Conservation (phyloP, 306 rosid species). For the Ceratonia siliqua region DNA sequence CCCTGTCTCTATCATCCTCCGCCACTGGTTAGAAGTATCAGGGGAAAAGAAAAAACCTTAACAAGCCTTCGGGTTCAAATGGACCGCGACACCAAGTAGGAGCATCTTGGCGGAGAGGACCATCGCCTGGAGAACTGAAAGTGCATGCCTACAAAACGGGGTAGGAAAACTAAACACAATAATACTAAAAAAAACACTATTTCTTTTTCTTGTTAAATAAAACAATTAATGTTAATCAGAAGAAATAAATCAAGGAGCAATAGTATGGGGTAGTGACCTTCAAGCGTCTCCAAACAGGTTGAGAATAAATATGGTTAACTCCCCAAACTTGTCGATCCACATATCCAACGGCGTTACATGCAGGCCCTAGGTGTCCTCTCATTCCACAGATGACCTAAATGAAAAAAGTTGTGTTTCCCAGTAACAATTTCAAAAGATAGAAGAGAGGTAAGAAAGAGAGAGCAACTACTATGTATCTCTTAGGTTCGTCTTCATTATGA, state of each 20-base stretch:
- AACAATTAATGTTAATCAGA: too few relatives aligned
- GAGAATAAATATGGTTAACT: constrained; percentile 58
- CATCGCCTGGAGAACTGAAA: constrained; percentile 44
- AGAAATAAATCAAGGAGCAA: neutral
- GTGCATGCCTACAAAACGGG: constrained; percentile 55
- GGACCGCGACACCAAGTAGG: constrained; percentile 72
- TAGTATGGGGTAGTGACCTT: constrained; percentile 46
- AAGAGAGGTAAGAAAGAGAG: neutral
- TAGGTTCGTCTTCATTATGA: neutral
- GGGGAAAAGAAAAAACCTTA: constrained; percentile 48
- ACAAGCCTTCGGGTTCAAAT: constrained; percentile 75
- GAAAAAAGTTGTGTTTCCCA: neutral
- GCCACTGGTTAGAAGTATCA: too few relatives aligned
- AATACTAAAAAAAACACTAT: too few relatives aligned
- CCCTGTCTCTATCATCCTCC: too few relatives aligned
- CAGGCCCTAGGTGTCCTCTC: constrained; percentile 75
- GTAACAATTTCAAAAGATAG: neutral
- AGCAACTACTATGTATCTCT: constrained; percentile 47
- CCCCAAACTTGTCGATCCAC: constrained; percentile 84
- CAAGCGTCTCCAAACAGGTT: constrained; percentile 67
- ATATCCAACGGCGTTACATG: constrained; percentile 74
- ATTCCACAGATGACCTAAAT: constrained; percentile 63
- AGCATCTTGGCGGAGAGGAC: constrained; percentile 50
- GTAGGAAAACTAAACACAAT: neutral
- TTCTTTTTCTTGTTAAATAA: too few relatives aligned